Evolutionary conservation across 2,329 filamentous ascomycete species (phyloP).

Genomic region (Akanthomyces uredinophilus): DNA sequence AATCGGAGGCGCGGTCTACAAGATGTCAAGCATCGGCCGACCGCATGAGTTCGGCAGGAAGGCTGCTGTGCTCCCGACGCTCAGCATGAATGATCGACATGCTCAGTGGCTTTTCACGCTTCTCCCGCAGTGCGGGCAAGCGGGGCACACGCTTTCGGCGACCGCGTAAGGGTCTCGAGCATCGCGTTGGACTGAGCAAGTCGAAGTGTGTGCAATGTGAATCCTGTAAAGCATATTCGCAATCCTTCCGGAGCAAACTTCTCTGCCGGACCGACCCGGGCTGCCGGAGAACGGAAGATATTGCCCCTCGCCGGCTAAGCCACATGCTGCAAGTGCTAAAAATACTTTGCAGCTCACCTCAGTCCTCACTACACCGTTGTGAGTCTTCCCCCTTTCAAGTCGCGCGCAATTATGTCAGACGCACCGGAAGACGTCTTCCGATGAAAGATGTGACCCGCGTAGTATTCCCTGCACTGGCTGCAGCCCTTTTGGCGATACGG

Average conservation of each 20-base stretch:
- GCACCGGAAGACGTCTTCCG: conserved; percentile 3
- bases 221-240: background rate
- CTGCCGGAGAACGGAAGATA: background rate
- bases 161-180: background rate
- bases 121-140: background rate
- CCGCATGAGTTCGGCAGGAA: background rate
- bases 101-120: background rate
- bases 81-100: background rate
- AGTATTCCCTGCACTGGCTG: background rate
- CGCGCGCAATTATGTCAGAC: background rate
- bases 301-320: background rate
- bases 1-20: background rate
- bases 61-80: background rate
- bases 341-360: background rate
- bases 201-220: background rate
- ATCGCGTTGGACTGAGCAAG: background rate
- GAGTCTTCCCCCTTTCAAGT: background rate
- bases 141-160: background rate
- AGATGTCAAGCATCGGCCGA: background rate
- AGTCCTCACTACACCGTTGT: no score
- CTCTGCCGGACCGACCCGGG: background rate
- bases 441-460: background rate
- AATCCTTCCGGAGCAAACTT: background rate
- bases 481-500: background rate
- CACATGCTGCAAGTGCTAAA: background rate